These are phyloP conservation scores for Ceratocystis alfenasii DNA, from an alignment of 2,329 filamentous ascomycete species.

Conservation along the genomic window DNA sequence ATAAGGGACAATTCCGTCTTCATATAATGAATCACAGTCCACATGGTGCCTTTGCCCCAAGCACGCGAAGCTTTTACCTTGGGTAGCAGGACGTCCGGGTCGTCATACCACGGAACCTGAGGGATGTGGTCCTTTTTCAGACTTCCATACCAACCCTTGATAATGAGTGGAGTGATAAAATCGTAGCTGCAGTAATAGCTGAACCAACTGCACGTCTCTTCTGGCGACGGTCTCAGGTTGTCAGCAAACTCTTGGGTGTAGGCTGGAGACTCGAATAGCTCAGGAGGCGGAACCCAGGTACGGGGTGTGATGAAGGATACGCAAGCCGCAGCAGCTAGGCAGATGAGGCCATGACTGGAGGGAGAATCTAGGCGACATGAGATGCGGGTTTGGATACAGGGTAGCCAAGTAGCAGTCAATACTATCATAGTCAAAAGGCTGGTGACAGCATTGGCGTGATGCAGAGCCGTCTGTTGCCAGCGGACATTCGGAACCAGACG, in stretches of 20 bases:
- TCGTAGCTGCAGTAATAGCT: conserved; percentile 41
- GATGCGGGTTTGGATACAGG: conserved; percentile 33
- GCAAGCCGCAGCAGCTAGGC: conserved; percentile 30
- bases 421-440: conserved; percentile 31
- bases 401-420: conserved; percentile 32
- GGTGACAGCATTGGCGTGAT: conserved; percentile 39
- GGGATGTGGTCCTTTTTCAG: conserved; percentile 40
- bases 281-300: conserved; percentile 38
- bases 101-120: conserved; percentile 43
- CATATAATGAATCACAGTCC: conserved; percentile 37
- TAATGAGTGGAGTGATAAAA: conserved; percentile 39
- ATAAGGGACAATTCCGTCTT: conserved; percentile 35
- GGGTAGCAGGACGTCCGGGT: conserved; percentile 38
- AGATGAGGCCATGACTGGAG: conserved; percentile 23
- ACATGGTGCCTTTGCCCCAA: conserved; percentile 33
- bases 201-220: conserved; percentile 44
- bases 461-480: conserved; percentile 28
- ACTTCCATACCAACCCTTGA: conserved; percentile 35
- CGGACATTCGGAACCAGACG: conserved; percentile 36
- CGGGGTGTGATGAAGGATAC: conserved; percentile 38
- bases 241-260: conserved; percentile 13
- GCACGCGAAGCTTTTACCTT: conserved; percentile 35
- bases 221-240: conserved; percentile 33
- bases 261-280: conserved; percentile 17
- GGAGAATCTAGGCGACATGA: conserved; percentile 26